Conservation (phyloP, 2,329 filamentous ascomycete genomes). For the Tolypocladium guangdongense region DNA sequence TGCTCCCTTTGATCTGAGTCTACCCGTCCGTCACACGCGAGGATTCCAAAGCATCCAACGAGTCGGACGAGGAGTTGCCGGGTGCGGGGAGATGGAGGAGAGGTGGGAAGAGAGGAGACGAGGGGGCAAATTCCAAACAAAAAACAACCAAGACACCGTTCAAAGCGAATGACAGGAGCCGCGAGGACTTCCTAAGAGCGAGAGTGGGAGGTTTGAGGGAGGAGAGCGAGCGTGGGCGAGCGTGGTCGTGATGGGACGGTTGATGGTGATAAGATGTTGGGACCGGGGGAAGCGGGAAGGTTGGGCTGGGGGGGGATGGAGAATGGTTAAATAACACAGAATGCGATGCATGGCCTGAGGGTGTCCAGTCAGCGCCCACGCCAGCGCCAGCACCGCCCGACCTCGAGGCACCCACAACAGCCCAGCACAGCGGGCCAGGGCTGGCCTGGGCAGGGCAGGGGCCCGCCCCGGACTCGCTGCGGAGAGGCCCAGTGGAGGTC, state of each 20-base stretch:
- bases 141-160: conserved; percentile 34
- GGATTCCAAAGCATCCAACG: not conserved
- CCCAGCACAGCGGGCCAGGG: not conserved
- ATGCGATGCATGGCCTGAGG: not conserved
- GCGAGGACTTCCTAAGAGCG: conserved; percentile 56
- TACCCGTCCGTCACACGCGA: not conserved
- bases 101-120: conserved; percentile 5
- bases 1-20: not conserved
- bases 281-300: conserved; percentile 1
- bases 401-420: not conserved
- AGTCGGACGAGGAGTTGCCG: not conserved
- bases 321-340: conserved; percentile 6
- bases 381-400: not conserved
- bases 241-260: conserved; percentile 1
- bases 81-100: conserved; percentile 2
- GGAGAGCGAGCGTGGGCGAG: conserved; percentile 2
- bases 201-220: conserved; percentile 15
- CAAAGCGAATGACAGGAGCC: conserved; percentile 67
- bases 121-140: conserved; percentile 21
- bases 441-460: not conserved
- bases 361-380: not conserved
- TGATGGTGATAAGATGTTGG: conserved; percentile 2
- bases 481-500: no score
- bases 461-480: not conserved
- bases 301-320: conserved; percentile 2